Percentiles rank a stretch among this genome's conserved stretches.
Conservation (phyloP, 106 monocot genomes). For the Phalaenopsis equestris region DNA sequence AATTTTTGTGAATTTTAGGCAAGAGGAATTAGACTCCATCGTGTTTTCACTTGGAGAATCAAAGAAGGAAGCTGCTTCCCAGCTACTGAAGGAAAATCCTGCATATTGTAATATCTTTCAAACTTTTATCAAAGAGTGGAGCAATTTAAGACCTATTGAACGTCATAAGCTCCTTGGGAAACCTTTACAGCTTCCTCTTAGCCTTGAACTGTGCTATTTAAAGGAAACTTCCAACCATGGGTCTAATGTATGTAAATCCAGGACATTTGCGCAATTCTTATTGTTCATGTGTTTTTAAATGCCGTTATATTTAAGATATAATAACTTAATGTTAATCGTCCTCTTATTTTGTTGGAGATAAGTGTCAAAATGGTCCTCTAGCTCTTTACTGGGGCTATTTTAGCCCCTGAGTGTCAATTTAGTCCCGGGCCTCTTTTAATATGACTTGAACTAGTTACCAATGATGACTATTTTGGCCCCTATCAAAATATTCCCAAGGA, state of each 20-base stretch:
- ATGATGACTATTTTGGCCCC: no score
- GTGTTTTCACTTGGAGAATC: conserved; percentile 7
- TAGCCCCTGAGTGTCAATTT: no score
- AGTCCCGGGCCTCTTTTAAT: no score
- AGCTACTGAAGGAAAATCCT: conserved; percentile 43
- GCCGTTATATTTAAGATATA: no score
- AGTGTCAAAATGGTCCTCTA: no score
- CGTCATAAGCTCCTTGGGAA: conserved; percentile 77
- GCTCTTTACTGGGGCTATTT: no score
- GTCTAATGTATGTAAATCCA: conserved; percentile 35
- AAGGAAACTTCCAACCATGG: conserved; percentile 71
- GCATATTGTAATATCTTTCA: conserved; percentile 33
- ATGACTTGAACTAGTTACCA: no score
- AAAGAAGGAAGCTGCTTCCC: conserved; percentile 17
- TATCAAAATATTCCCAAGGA: no score
- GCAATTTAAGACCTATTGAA: conserved; percentile 72
- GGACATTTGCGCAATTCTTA: not conserved
- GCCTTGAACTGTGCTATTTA: conserved; percentile 72
- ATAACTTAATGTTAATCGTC: no score
- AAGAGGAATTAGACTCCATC: conserved; percentile 67
- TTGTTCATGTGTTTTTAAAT: not conserved
- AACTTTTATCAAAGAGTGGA: conserved; percentile 75
- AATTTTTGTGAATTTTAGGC: conserved; percentile 72
- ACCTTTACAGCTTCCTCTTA: conserved; percentile 84
- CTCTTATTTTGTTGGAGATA: no score